Evolutionary conservation across 371 early-diverging fungal genomes (phyloP).

Genomic region (Encephalitozoon intestinalis): DNA sequence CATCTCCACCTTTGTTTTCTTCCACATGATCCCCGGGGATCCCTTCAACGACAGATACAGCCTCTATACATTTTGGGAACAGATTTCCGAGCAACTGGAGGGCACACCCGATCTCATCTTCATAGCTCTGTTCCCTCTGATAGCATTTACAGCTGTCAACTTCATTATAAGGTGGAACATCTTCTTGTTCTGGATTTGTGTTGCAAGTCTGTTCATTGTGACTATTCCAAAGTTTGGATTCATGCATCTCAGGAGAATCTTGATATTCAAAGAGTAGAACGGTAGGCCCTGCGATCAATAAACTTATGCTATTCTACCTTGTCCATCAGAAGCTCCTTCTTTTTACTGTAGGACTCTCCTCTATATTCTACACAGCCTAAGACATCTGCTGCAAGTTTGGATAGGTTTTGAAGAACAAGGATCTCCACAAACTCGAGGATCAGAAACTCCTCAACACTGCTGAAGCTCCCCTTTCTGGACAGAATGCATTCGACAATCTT

Average conservation of each 20-base stretch:
- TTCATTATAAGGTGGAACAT: conserved; percentile 55
- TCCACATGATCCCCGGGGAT: conserved; percentile 61
- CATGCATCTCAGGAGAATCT: conserved; percentile 57
- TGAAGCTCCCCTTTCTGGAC: conserved; percentile 21
- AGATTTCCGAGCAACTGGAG: conserved; percentile 58
- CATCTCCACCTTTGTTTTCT: conserved; percentile 60
- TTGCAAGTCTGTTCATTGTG: conserved; percentile 55
- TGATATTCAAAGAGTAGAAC: conserved; percentile 43
- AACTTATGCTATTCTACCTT: background rate
- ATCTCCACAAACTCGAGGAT: conserved; percentile 51
- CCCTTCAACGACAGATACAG: conserved; percentile 59
- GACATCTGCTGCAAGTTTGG: conserved; percentile 22
- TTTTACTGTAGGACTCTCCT: conserved; percentile 45
- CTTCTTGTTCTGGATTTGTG: conserved; percentile 38
- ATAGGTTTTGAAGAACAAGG: conserved; percentile 5
- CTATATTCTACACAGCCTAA: conserved; percentile 38
- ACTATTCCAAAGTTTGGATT: conserved; percentile 59
- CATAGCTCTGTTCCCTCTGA: conserved; percentile 55
- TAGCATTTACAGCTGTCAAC: conserved; percentile 54
- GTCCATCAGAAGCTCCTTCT: conserved; percentile 36
- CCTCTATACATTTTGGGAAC: conserved; percentile 61
- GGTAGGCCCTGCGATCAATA: background rate
- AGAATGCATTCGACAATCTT: background rate
- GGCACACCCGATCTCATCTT: conserved; percentile 53
- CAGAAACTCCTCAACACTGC: conserved; percentile 44